phyloP scores from a whole-genome alignment of 2,329 filamentous ascomycete species.

The Fusarium sp. region DNA sequence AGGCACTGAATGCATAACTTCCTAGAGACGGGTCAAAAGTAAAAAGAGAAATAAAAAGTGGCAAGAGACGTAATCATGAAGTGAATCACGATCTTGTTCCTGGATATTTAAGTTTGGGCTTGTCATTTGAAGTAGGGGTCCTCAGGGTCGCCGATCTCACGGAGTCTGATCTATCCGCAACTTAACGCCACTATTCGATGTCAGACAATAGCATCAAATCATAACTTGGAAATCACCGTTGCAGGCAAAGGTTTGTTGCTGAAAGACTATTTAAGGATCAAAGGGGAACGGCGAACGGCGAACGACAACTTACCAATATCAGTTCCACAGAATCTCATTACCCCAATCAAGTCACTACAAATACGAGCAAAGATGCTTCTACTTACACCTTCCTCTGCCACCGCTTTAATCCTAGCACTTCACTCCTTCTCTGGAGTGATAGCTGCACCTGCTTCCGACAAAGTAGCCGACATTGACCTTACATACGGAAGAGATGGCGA shows the following conservation, averaged over 20 bases:
- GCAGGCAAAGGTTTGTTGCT: rapidly evolving
- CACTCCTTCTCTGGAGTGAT: slow-evolving; percentile 2
- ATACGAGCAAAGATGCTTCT: slow-evolving; percentile 27
- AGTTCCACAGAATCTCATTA: not conserved
- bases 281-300: too few species aligned
- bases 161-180: slow-evolving; percentile 26
- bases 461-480: not conserved
- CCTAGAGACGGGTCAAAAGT: not conserved
- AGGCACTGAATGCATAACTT: slow-evolving; percentile 5
- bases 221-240: not conserved
- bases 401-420: slow-evolving; percentile 20
- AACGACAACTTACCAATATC: rapidly evolving
- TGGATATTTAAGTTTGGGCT: slow-evolving; percentile 23
- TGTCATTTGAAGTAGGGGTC: slow-evolving; percentile 1
- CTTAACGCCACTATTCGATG: slow-evolving; percentile 12
- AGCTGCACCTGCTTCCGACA: slow-evolving; percentile 14
- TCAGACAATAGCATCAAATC: not conserved
- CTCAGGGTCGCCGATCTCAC: slow-evolving; percentile 24
- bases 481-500: not conserved
- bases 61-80: not conserved
- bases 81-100: not conserved
- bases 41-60: not conserved
- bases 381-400: slow-evolving; percentile 11
- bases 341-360: not conserved
- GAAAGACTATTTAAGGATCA: not conserved